These are phyloP conservation scores for Madurella fahalii DNA, from an alignment of 2,329 filamentous ascomycete genomes.

Conservation along the genomic window DNA sequence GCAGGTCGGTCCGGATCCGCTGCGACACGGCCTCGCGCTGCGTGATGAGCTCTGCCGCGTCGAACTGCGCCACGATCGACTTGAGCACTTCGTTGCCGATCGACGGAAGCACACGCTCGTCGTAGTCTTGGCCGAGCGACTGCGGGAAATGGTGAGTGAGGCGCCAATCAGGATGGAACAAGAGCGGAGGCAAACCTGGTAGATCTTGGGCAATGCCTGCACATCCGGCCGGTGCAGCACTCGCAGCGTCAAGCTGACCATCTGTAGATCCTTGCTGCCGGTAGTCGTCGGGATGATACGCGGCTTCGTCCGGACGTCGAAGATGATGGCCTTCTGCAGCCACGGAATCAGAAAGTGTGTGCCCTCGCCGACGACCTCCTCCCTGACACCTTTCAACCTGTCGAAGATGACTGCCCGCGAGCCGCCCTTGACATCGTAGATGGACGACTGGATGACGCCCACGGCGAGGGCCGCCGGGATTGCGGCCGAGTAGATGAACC, in stretches of 20 bases:
- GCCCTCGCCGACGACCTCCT: slow-evolving; percentile 87
- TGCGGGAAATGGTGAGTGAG: slow-evolving; percentile 36
- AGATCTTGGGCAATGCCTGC: slow-evolving; percentile 89
- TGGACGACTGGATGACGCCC: slow-evolving; percentile 67
- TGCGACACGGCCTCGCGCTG: slow-evolving; percentile 96
- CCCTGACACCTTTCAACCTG: slow-evolving; percentile 85
- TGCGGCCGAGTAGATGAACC: slow-evolving; percentile 33
- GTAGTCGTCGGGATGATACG: slow-evolving; percentile 97
- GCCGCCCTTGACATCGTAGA: slow-evolving; percentile 97
- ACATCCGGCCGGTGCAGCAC: slow-evolving; percentile 95
- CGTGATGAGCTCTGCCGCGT: slow-evolving; percentile 96
- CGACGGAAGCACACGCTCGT: slow-evolving; percentile 94
- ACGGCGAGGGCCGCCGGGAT: slow-evolving; percentile 69
- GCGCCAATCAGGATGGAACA: neutral
- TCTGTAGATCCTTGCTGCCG: slow-evolving; percentile 97
- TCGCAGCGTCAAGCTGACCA: slow-evolving; percentile 96
- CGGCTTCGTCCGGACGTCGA: slow-evolving; percentile 96
- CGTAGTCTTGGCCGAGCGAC: slow-evolving; percentile 97
- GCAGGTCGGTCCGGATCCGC: slow-evolving; percentile 86
- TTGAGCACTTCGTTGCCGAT: slow-evolving; percentile 99
- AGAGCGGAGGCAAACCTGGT: slow-evolving; percentile 67
- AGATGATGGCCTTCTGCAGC: slow-evolving; percentile 91
- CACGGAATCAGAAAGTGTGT: slow-evolving; percentile 96
- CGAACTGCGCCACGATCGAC: slow-evolving; percentile 97
- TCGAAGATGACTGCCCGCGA: slow-evolving; percentile 97